A percentile compares a stretch with the other conserved stretches of the same genome.
These are phyloP conservation scores for Peronosclerospora sorghi DNA, from an alignment of 352 stramenopile species.

Conservation along the genomic window DNA sequence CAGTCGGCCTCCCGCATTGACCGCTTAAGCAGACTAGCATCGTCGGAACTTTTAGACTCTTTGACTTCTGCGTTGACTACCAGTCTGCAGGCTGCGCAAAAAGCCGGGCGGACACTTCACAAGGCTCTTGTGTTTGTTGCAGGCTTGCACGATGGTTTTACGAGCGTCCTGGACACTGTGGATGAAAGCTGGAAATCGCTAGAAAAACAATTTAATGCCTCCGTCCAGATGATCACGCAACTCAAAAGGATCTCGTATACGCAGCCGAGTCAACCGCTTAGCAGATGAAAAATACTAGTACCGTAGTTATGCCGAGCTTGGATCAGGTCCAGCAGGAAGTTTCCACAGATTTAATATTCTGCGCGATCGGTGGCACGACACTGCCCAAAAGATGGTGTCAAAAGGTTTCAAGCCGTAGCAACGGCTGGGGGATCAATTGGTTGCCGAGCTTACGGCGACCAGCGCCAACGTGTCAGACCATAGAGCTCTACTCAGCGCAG, in stretches of 20 bases:
- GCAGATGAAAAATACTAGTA: slow-evolving; percentile 18
- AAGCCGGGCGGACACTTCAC: slow-evolving; percentile 19
- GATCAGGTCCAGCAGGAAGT: slow-evolving; percentile 19
- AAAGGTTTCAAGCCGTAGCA: slow-evolving; percentile 21
- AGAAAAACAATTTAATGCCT: slow-evolving; percentile 25
- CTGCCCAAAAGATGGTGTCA: slow-evolving; percentile 9
- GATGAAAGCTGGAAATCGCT: slow-evolving; percentile 17
- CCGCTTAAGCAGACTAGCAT: slow-evolving; percentile 20
- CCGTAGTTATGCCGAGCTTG: slow-evolving; percentile 13
- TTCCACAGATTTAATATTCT: slow-evolving; percentile 15
- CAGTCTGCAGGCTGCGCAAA: slow-evolving; percentile 13
- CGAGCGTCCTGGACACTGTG: slow-evolving; percentile 14
- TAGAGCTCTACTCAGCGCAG: slow-evolving; percentile 17
- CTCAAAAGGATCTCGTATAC: slow-evolving; percentile 22
- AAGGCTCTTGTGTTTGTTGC: slow-evolving; percentile 20
- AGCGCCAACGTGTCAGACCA: slow-evolving; percentile 14
- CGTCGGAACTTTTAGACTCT: slow-evolving; percentile 11
- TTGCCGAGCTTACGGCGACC: slow-evolving; percentile 21
- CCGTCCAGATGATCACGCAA: slow-evolving; percentile 10
- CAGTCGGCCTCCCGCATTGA: slow-evolving; percentile 21
- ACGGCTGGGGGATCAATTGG: slow-evolving; percentile 17
- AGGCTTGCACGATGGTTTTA: slow-evolving; percentile 20
- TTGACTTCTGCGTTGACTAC: slow-evolving; percentile 7
- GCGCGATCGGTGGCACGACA: slow-evolving; percentile 13
- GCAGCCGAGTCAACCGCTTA: slow-evolving; percentile 16